Percentiles rank a stretch among this genome's conserved stretches.
Evolutionary conservation across 2,329 filamentous ascomycete genomes (phyloP).

Genomic region (Phoma herbarum): DNA sequence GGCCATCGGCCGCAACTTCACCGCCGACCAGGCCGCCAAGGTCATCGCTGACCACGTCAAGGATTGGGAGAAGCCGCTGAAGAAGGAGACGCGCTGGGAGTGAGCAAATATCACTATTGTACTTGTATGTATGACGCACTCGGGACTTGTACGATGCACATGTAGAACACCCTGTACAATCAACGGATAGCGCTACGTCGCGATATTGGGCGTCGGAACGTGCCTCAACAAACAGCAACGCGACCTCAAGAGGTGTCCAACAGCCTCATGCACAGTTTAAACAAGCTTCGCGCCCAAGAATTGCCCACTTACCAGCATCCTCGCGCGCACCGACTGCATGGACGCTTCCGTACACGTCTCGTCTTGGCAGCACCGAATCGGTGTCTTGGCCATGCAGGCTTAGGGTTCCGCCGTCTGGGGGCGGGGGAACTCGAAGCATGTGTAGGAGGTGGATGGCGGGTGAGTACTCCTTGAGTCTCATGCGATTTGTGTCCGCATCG

Average conservation of each 20-base stretch:
- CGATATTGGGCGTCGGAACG: too few species aligned
- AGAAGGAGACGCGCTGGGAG: slow-evolving; percentile 53
- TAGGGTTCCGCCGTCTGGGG: background rate
- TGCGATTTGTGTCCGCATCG: too few species aligned
- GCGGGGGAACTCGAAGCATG: too few species aligned
- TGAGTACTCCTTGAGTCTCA: too few species aligned
- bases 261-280: background rate
- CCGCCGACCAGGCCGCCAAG: slow-evolving; percentile 82
- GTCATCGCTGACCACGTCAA: slow-evolving; percentile 88
- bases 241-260: too few species aligned
- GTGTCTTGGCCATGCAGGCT: slow-evolving; percentile 8
- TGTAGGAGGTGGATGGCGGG: too few species aligned
- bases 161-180: slow-evolving; percentile 19
- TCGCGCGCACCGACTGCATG: background rate
- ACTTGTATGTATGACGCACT: slow-evolving; percentile 19
- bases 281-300: background rate
- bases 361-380: slow-evolving; percentile 7
- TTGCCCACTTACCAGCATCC: background rate
- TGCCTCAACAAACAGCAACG: background rate
- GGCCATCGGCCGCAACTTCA: slow-evolving; percentile 93
- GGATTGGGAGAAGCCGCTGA: slow-evolving; percentile 71
- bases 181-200: background rate
- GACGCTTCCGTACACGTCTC: background rate
- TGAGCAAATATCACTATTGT: slow-evolving; percentile 16
- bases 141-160: slow-evolving; percentile 12